Percentiles rank a stretch among this genome's conserved stretches.
These are phyloP conservation scores for Sclerotinia sclerotiorum DNA, from an alignment of 2,329 filamentous ascomycete genomes.

Conservation along the genomic window DNA sequence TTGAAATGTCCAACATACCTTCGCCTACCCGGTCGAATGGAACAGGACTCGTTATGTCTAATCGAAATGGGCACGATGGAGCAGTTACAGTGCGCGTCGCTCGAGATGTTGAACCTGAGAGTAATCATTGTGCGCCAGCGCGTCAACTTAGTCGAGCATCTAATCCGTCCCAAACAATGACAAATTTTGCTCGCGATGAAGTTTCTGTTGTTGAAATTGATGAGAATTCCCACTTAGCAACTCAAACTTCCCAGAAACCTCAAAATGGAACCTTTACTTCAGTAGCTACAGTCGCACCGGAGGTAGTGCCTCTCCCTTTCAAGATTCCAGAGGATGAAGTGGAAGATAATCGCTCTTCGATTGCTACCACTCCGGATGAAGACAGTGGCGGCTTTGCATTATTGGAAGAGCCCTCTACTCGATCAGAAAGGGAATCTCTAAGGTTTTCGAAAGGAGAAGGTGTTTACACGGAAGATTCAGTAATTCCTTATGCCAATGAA, in stretches of 20 bases:
- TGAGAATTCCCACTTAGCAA: slow-evolving; percentile 38
- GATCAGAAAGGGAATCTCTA: slow-evolving; percentile 34
- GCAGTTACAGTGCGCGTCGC: slow-evolving; percentile 33
- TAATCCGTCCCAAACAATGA: slow-evolving; percentile 29
- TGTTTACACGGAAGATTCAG: slow-evolving; percentile 46
- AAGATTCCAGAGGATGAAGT: slow-evolving; percentile 52
- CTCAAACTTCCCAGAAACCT: slow-evolving; percentile 34
- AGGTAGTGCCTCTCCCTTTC: slow-evolving; percentile 66
- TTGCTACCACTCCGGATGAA: too few species aligned
- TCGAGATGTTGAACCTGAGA: slow-evolving; percentile 46
- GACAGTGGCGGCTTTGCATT: slow-evolving; percentile 44
- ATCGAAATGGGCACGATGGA: slow-evolving; percentile 43
- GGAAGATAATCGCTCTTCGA: slow-evolving; percentile 31
- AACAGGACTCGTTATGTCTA: slow-evolving; percentile 46
- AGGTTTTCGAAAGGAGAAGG: slow-evolving; percentile 33
- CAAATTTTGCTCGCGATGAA: slow-evolving; percentile 40
- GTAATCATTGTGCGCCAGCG: slow-evolving; percentile 26
- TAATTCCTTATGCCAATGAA: slow-evolving; percentile 41
- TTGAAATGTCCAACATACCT: slow-evolving; percentile 54
- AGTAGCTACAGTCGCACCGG: slow-evolving; percentile 48
- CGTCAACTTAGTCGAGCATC: slow-evolving; percentile 47
- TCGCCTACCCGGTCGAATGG: slow-evolving; percentile 33
- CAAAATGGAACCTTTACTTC: slow-evolving; percentile 35
- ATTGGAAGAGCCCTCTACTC: slow-evolving; percentile 33
- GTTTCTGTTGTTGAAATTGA: slow-evolving; percentile 39